Conservation (phyloP, 441 rosid species). For the Omphalea diandra region DNA sequence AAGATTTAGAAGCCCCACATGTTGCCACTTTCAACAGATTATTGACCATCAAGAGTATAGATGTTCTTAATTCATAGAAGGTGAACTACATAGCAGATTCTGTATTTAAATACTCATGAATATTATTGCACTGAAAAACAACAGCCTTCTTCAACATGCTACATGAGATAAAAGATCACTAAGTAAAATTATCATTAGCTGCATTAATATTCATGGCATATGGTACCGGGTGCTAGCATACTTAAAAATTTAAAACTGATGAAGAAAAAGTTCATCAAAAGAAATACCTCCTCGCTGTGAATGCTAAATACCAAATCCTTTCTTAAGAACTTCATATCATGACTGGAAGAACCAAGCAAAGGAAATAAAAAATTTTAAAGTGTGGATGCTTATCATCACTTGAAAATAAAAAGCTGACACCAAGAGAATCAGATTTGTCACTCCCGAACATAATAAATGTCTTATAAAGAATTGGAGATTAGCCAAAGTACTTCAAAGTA, state of each 20-base stretch:
- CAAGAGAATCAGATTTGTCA: neutral
- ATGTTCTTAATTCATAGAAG: neutral
- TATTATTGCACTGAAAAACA: neutral
- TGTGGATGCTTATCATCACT: neutral
- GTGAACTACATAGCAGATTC: neutral
- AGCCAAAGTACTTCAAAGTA: neutral
- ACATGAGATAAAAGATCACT: neutral
- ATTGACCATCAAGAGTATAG: neutral
- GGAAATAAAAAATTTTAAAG: slow-evolving; percentile 6
- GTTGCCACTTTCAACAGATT: neutral
- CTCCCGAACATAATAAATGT: neutral
- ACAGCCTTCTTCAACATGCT: neutral
- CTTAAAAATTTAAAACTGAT: neutral
- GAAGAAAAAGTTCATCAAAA: neutral
- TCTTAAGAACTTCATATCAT: too few species aligned
- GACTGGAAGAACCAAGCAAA: too few species aligned
- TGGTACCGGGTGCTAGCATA: neutral
- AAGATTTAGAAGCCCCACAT: neutral
- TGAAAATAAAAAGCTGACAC: neutral
- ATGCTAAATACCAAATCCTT: too few species aligned
- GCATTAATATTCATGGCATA: neutral
- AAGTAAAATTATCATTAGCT: neutral
- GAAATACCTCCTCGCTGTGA: slow-evolving; percentile 89
- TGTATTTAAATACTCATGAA: neutral
- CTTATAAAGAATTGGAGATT: neutral